phyloP scores from a whole-genome alignment of 2,329 filamentous ascomycete genomes.

The Pleurostoma richardsiae region DNA sequence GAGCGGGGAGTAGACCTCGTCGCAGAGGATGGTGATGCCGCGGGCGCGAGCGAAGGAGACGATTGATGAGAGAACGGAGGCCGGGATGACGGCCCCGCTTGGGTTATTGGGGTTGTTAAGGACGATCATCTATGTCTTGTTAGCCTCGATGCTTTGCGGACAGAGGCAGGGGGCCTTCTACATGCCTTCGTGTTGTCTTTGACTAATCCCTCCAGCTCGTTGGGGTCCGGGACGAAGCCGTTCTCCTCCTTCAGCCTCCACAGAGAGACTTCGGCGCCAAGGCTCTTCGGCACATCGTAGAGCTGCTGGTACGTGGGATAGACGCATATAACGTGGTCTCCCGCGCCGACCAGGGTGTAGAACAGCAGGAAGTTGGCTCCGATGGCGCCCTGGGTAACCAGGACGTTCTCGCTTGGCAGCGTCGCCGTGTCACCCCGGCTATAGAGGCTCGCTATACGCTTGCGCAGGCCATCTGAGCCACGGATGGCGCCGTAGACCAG shows the following conservation, averaged over 20 bases:
- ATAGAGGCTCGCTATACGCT: constrained; percentile 61
- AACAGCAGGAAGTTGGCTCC: constrained; percentile 78
- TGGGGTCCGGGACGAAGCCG: constrained; percentile 61
- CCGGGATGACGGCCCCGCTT: constrained; percentile 66
- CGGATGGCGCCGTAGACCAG: constrained; percentile 72
- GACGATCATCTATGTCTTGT: constrained; percentile 36
- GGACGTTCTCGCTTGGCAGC: constrained; percentile 52
- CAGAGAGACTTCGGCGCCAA: constrained; percentile 72
- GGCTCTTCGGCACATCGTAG: constrained; percentile 66
- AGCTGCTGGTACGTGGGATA: constrained; percentile 86
- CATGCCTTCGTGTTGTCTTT: constrained; percentile 67
- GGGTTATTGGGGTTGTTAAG: constrained; percentile 78
- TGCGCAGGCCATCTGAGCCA: constrained; percentile 59
- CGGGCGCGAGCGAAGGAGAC: constrained; percentile 58
- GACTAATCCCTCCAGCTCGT: constrained; percentile 61
- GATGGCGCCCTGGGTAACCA: constrained; percentile 78
- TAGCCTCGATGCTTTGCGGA: constrained; percentile 42
- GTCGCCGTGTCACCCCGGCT: constrained; percentile 42
- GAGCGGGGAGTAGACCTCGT: constrained; percentile 81
- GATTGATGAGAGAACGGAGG: constrained; percentile 53
- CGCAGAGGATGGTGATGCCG: constrained; percentile 63
- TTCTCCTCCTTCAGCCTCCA: constrained; percentile 66
- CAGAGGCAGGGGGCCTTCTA: not conserved
- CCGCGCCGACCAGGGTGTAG: constrained; percentile 65
- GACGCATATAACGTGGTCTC: constrained; percentile 81